Base-by-base conservation (phyloP, 495 filamentous ascomycete species). In the Filosporella fistucella region DNA sequence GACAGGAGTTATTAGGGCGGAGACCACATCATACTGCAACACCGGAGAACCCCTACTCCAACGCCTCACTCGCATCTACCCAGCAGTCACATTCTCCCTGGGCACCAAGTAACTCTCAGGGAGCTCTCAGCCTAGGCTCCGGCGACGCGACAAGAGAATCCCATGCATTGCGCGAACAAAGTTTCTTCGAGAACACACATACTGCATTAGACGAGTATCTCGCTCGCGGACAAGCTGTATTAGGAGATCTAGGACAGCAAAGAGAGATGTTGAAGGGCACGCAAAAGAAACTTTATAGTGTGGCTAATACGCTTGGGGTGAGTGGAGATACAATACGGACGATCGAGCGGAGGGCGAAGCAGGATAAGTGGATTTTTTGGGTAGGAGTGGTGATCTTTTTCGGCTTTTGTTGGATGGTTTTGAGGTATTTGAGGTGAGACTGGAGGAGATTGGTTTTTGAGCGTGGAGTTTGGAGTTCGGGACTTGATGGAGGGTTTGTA, bases 311-410 rank as follows among this genome's bases (percentile, higher is more conserved):
- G 23, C 67, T 98, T 51, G 93, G 93, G 7, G 77, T 98, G 28
- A 90, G 85, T 63, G 90, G 91, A 23, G 94, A 97, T 63, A 98
- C 93, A 4, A 98, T 98, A 47, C 78, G 94, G 12, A 96, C 91
- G 88, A 75, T 98, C 40, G 91, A 97, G 65, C 70, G 93, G 58
- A 76, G 93, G 51, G 91, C 93, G 42, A 85, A 78, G 65, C 82
- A 96, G 72, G 93, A 98, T 58, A 96, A 96, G 68, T 97, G 91
- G 91, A 94, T 98, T 22, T 98, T 98, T 64, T 86, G 86, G 80
- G 84, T 63, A 12, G 89, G 93, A 0, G 88, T 94, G 17, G 64
- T 94, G 26, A 62, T 91, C n/a, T 98, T 98, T 66, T 85, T 97
- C 49, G 63, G 75, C 33, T 97, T 98, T 64, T 96, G 91, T 59